These are phyloP conservation scores for Polyporus arcularius DNA, from an alignment of 768 basidiomycete genomes.

Conservation along the genomic window DNA sequence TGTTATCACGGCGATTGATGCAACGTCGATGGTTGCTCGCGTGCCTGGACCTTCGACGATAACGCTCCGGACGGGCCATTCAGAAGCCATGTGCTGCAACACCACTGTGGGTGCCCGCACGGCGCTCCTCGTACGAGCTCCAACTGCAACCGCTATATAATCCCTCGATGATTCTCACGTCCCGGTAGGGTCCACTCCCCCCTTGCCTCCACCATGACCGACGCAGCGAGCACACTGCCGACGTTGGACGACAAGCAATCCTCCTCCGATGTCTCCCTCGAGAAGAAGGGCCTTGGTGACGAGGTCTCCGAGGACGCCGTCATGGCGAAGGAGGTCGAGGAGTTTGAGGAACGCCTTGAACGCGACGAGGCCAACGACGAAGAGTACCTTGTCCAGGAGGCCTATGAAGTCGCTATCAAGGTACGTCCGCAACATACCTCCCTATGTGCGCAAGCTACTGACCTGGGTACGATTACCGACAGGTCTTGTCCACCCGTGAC, in stretches of 20 bases:
- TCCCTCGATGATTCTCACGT: neutral
- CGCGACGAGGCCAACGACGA: slow-evolving; percentile 34
- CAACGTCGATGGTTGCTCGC: neutral
- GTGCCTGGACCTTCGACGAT: slow-evolving; percentile 10
- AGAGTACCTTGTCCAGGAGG: slow-evolving; percentile 38
- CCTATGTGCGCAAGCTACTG: neutral
- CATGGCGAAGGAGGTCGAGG: slow-evolving; percentile 31
- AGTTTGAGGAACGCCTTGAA: slow-evolving; percentile 33
- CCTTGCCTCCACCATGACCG: slow-evolving; percentile 17
- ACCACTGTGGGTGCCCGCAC: slow-evolving; percentile 1
- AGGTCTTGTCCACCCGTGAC: slow-evolving; percentile 39
- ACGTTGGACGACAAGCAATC: slow-evolving; percentile 25
- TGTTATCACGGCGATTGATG: slow-evolving; percentile 7
- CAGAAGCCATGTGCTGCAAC: slow-evolving; percentile 14
- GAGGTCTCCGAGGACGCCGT: slow-evolving; percentile 26
- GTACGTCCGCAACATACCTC: slow-evolving; percentile 17
- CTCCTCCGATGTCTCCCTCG: slow-evolving; percentile 21
- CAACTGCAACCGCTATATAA: slow-evolving; percentile 6
- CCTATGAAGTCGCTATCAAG: slow-evolving; percentile 44
- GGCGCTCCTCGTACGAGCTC: neutral
- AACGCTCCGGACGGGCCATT: neutral
- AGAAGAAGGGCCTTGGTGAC: slow-evolving; percentile 22
- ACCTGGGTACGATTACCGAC: neutral
- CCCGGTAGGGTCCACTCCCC: slow-evolving; percentile 6
- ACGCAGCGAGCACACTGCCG: slow-evolving; percentile 12